Conservation (phyloP, 192 early-diverging fungal species). For the Rhizophagus clarus region DNA sequence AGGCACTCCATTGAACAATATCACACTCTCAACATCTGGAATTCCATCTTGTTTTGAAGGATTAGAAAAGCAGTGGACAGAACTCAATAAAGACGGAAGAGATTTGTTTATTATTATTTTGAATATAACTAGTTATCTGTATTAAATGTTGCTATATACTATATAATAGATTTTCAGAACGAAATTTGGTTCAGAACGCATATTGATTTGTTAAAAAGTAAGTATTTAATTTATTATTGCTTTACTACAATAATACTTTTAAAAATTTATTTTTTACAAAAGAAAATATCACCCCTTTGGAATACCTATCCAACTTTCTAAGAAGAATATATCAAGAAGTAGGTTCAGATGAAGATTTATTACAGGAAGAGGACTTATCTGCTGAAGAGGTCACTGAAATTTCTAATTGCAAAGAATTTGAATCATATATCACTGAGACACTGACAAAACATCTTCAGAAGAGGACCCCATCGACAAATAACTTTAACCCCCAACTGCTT, state of each 20-base stretch:
- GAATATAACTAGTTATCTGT: not conserved
- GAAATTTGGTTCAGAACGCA: not conserved
- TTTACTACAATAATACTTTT: not conserved
- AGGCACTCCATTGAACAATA: no score
- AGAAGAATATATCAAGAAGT: no score
- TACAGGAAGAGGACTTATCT: no score
- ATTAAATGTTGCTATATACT: slow-evolving; percentile 6
- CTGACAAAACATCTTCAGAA: no score
- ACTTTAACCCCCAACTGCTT: slow-evolving; percentile 6
- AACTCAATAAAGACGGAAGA: not conserved
- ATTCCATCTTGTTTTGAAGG: not conserved
- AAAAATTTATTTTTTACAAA: no score
- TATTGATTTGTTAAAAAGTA: not conserved
- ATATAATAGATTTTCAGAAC: not conserved
- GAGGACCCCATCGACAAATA: slow-evolving; percentile 2
- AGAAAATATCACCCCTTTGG: no score
- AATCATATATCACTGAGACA: no score
- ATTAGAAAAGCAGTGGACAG: not conserved
- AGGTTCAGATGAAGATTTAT: no score
- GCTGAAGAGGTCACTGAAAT: no score
- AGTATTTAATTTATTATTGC: not conserved
- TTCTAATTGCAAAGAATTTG: no score
- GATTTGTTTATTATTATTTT: not conserved
- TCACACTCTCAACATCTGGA: no score
- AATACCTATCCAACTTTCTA: no score